Percentiles rank a stretch among this genome's conserved stretches.
These are phyloP conservation scores for Hypoxylon sp. DNA, from an alignment of 2,329 filamentous ascomycete genomes.

Conservation along the genomic window DNA sequence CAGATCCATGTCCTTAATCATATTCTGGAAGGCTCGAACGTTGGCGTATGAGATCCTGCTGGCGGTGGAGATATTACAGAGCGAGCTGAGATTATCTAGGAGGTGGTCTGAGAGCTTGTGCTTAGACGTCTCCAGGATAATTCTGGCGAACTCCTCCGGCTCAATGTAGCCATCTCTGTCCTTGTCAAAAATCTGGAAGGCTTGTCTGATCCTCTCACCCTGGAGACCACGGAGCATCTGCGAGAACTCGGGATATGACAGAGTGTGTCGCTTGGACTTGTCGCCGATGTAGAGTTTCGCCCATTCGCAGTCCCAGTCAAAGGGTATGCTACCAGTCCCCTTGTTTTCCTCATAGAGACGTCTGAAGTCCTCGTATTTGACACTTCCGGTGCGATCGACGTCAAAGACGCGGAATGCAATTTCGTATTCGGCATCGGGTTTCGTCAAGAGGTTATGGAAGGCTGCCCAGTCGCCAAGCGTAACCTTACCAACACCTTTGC, in stretches of 20 bases:
- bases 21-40: slow-evolving; percentile 96
- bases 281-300: slow-evolving; percentile 91
- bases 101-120: slow-evolving; percentile 99
- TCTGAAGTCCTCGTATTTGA: slow-evolving; percentile 91
- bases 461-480: slow-evolving; percentile 86
- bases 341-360: slow-evolving; percentile 88
- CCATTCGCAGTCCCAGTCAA: slow-evolving; percentile 98
- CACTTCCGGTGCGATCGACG: slow-evolving; percentile 79
- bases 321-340: slow-evolving; percentile 83
- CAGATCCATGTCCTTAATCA: slow-evolving; percentile 97
- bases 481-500: slow-evolving; percentile 75
- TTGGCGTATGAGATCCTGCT: slow-evolving; percentile 98
- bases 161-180: slow-evolving; percentile 95
- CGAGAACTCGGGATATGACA: slow-evolving; percentile 96
- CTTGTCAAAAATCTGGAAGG: slow-evolving; percentile 90
- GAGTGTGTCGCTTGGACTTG: slow-evolving; percentile 85
- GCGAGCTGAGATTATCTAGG: slow-evolving; percentile 85
- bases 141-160: slow-evolving; percentile 94
- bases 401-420: slow-evolving; percentile 98
- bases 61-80: slow-evolving; percentile 92
- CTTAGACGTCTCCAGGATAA: slow-evolving; percentile 89
- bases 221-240: slow-evolving; percentile 97
- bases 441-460: slow-evolving; percentile 92
- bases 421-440: slow-evolving; percentile 98
- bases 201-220: slow-evolving; percentile 94